Conservation (phyloP, 441 rosid genomes). For the Kokia cookei region DNA sequence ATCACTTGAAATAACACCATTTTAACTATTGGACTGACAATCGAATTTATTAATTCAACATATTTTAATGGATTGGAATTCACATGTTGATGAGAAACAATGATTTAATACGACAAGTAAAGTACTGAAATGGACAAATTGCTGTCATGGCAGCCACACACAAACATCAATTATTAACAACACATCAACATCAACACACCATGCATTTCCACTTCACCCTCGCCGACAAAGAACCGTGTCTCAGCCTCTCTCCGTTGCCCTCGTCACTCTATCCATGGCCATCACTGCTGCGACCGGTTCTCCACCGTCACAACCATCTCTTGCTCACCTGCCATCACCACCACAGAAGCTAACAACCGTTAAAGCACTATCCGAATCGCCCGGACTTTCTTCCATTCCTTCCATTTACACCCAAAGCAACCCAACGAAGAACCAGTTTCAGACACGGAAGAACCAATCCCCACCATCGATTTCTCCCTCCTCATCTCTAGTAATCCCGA, state of each 20-base stretch:
- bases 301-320: not conserved
- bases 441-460: conserved; percentile 25
- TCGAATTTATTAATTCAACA: no score
- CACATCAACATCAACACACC: no score
- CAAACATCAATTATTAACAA: no score
- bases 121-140: no score
- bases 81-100: no score
- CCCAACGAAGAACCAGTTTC: conserved; percentile 10
- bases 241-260: not conserved
- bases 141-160: no score
- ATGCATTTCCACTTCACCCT: no score
- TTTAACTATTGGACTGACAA: no score
- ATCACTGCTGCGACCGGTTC: not conserved
- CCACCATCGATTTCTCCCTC: conserved; percentile 39
- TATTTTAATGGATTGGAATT: no score
- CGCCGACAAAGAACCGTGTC: not conserved
- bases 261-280: conserved; percentile 1
- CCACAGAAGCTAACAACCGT: conserved; percentile 3
- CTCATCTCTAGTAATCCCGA: conserved; percentile 22
- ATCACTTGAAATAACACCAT: no score
- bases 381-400: conserved; percentile 38
- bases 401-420: conserved; percentile 8
- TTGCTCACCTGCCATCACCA: not conserved
- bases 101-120: no score
- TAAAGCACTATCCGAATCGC: conserved; percentile 32